Evolutionary conservation across 345 rosid genomes (phyloP).

Genomic region (Diplotaxis tenuifolia): DNA sequence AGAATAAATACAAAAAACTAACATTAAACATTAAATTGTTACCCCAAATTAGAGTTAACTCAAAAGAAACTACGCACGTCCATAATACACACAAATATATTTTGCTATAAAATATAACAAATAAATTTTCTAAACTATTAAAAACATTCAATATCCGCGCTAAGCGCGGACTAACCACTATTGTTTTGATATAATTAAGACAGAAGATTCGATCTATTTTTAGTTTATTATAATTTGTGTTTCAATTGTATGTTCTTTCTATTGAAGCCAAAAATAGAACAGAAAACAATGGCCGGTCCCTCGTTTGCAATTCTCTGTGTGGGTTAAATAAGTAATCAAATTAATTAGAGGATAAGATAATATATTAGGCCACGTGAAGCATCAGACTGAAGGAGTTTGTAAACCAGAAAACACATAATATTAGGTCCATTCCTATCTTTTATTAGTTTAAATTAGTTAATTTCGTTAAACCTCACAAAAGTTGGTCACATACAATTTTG

Average conservation of each 20-base stretch:
- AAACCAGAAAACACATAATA: slow-evolving; percentile 8
- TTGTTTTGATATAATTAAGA: neutral
- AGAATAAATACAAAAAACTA: no score
- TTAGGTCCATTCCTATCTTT: slow-evolving; percentile 22
- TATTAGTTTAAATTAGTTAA: slow-evolving; percentile 25
- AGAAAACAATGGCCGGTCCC: neutral
- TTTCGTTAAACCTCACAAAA: slow-evolving; percentile 23
- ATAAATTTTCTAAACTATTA: no score
- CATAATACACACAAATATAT: no score
- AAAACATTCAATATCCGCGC: no score
- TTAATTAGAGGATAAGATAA: neutral
- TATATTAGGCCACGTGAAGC: slow-evolving; percentile 25
- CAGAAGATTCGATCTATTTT: neutral
- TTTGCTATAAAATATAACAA: no score
- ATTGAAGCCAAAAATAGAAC: neutral
- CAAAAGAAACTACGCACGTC: no score
- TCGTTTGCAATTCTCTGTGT: neutral
- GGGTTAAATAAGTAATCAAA: neutral
- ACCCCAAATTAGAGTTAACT: no score
- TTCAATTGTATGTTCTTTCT: neutral
- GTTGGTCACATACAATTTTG: neutral
- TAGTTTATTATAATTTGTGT: neutral
- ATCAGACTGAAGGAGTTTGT: neutral
- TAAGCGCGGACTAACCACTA: no score
- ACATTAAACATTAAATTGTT: no score